phyloP scores from a whole-genome alignment of 176 grass and related monocot species.

The Triticum aestivum region IWGSC_CS_RefSeq_v2.1 NC_057807.1:318213428-318213927 shows the following conservation, averaged over 20 bases:
- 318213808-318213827: slow-evolving; percentile 7
- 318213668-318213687: slow-evolving; percentile 64
- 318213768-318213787: slow-evolving; percentile 89
- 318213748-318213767: slow-evolving; percentile 96
- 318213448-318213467: slow-evolving; percentile 53
- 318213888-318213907: slow-evolving; percentile 92
- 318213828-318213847: slow-evolving; percentile 23
- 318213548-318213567: slow-evolving; percentile 48
- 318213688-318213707: slow-evolving; percentile 83
- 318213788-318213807: slow-evolving; percentile 72
- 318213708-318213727: slow-evolving; percentile 78
- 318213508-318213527: slow-evolving; percentile 71
- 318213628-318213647: slow-evolving; percentile 21
- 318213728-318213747: slow-evolving; percentile 88
- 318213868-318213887: slow-evolving; percentile 22
- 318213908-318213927: slow-evolving; percentile 98
- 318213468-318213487: slow-evolving; percentile 79
- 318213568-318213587: slow-evolving; percentile 59
- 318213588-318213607: slow-evolving; percentile 42
- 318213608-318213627: slow-evolving; percentile 33
- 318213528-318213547: slow-evolving; percentile 66
- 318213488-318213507: slow-evolving; percentile 84
- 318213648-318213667: not conserved
- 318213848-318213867: slow-evolving; percentile 23
- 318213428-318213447: slow-evolving; percentile 56